A percentile compares a stretch with the other conserved stretches of the same genome.
phyloP scores from a whole-genome alignment of 164 flowering plant species.

The Euptelea pleiosperma region DNA sequence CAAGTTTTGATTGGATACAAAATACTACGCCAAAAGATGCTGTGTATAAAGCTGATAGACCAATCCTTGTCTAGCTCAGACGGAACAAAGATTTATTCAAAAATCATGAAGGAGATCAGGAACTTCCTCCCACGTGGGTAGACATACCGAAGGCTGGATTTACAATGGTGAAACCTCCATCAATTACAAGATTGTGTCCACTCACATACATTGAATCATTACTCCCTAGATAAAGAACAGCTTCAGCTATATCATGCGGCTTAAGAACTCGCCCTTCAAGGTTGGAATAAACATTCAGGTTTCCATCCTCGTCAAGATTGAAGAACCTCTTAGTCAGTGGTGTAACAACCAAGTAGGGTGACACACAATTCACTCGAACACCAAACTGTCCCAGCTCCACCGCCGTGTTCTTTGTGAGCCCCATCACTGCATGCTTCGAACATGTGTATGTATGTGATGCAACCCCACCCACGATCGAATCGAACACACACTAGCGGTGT shows the following conservation, averaged over 20 bases:
- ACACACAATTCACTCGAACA: conserved; percentile 45
- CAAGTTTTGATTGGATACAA: no score
- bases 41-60: no score
- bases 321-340: conserved; percentile 20
- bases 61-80: no score
- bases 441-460: conserved; percentile 33
- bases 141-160: no score
- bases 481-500: conserved; percentile 28
- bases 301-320: conserved; percentile 10
- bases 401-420: conserved; percentile 38
- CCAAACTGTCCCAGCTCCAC: conserved; percentile 49
- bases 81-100: no score
- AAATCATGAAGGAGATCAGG: no score
- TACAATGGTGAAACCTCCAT: not conserved
- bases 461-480: conserved; percentile 18
- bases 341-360: conserved; percentile 36
- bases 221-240: conserved; percentile 26
- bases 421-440: conserved; percentile 44
- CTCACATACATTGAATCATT: not conserved
- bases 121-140: no score
- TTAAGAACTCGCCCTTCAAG: conserved; percentile 21
- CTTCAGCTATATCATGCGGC: conserved; percentile 35
- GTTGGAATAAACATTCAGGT: not conserved
- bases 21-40: no score
- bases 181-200: not conserved